Base-by-base conservation (phyloP, 2,329 filamentous ascomycete species). In the Clarireedia monteithiana region DNA sequence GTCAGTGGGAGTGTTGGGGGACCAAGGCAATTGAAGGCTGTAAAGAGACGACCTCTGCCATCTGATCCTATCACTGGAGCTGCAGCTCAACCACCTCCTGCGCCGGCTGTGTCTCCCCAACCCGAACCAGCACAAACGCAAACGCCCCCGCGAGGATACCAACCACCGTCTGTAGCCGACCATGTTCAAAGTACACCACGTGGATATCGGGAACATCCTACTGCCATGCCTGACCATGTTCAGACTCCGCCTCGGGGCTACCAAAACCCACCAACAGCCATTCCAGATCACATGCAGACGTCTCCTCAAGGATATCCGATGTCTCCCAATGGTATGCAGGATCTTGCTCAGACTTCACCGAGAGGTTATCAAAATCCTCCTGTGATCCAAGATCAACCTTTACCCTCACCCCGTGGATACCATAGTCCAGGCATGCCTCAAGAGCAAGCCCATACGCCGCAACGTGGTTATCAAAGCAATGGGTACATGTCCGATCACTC, bases 21-120 rank as follows among this genome's bases (percentile, higher is more conserved):
- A 65, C 59, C 72, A 70, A 53, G 69, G 71, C 80, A 78, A 49
- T 75, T 79, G 63, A 75, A 78, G 62, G 51, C 83, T 47, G 82
- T 95, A 47, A 96, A 92, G 75, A 81, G 92, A 62, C 81, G 92
- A 36, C 92, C 92, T 20, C 74, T 96, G 40, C 91, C 92, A 0
- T 85, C 83, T 1, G 89, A 94, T 68, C 89, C 90, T 14, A 57
- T 66, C 34, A 80, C 87, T 34, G 75, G 71, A 26, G 68, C 66
- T 42, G 61, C 60, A 7, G 51, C 67, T 65, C 58, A 73, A 61
- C 46, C 66, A 66, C 56, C 81, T 61, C 68, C 75, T 47, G 73
- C 78, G 17, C 50, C 67, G 65, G 56, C 38, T 61, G 77, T 81
- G 62, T 68, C 75, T 46, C 73, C 78, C 17, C 49, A 69, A 7